Evolutionary conservation across 768 basidiomycete genomes (phyloP).

Genomic region (Dioszegia hungarica): DNA sequence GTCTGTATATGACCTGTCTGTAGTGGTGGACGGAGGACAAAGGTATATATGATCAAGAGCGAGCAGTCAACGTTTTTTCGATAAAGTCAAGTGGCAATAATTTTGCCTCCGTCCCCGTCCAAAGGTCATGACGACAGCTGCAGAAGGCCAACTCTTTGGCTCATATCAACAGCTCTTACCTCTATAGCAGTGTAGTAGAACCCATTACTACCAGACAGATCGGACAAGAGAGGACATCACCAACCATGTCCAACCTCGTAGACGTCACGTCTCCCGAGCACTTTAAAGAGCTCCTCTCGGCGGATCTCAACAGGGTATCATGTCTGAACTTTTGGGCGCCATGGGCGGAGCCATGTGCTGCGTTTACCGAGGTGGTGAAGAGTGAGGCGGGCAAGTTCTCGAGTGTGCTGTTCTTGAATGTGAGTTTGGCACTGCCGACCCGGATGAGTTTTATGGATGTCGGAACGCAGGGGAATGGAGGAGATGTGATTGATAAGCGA

Average conservation of each 20-base stretch:
- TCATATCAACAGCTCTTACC: too few relatives aligned
- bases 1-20: not conserved
- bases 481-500: not conserved
- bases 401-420: conserved; percentile 67
- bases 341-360: conserved; percentile 85
- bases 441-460: too few relatives aligned
- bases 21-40: not conserved
- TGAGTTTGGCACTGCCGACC: conserved; percentile 51
- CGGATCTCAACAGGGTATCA: conserved; percentile 74
- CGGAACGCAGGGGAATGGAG: too few relatives aligned
- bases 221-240: not conserved
- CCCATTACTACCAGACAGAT: too few relatives aligned
- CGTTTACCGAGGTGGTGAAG: conserved; percentile 74
- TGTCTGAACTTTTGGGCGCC: conserved; percentile 90
- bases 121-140: too few relatives aligned
- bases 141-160: too few relatives aligned
- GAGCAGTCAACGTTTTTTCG: not conserved
- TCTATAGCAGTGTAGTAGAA: too few relatives aligned
- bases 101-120: not conserved
- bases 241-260: conserved; percentile 50
- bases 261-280: conserved; percentile 61
- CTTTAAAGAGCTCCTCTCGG: conserved; percentile 68
- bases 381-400: conserved; percentile 72
- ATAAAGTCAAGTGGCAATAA: not conserved
- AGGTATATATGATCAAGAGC: not conserved